phyloP scores from a whole-genome alignment of 148 eudicot genomes.

The Mesembryanthemum crystallinum region DNA sequence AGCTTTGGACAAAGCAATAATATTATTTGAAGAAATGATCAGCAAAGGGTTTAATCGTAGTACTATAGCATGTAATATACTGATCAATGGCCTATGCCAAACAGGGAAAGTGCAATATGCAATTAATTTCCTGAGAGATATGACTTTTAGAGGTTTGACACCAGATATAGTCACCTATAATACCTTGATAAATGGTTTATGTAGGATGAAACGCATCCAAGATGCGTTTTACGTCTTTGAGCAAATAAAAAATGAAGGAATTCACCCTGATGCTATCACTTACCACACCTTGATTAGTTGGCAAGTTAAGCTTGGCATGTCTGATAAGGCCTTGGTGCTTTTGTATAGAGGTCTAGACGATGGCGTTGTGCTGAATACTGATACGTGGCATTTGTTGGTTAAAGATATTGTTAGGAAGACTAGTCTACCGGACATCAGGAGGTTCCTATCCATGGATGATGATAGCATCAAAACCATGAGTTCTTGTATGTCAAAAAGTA shows the following conservation, averaged over 20 bases:
- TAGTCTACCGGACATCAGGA: not conserved
- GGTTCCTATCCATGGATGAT: not conserved
- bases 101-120: constrained; percentile 62
- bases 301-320: constrained; percentile 54
- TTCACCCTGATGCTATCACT: constrained; percentile 67
- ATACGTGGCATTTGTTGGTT: constrained; percentile 74
- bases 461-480: not conserved
- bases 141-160: constrained; percentile 61
- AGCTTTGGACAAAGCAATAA: constrained; percentile 76
- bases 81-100: constrained; percentile 68
- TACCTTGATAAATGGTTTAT: constrained; percentile 71
- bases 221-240: constrained; percentile 78
- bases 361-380: constrained; percentile 68
- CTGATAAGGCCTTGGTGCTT: constrained; percentile 61
- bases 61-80: constrained; percentile 63
- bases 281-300: constrained; percentile 73
- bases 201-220: constrained; percentile 51
- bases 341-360: constrained; percentile 56
- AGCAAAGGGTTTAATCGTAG: constrained; percentile 51
- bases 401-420: constrained; percentile 36
- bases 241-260: constrained; percentile 53
- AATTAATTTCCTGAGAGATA: constrained; percentile 61
- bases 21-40: constrained; percentile 79
- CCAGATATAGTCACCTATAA: constrained; percentile 90
- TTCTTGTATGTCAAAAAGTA: not conserved